Conservation (phyloP, 2,329 filamentous ascomycete species). For the Aspergillus brunneoviolaceus region DNA sequence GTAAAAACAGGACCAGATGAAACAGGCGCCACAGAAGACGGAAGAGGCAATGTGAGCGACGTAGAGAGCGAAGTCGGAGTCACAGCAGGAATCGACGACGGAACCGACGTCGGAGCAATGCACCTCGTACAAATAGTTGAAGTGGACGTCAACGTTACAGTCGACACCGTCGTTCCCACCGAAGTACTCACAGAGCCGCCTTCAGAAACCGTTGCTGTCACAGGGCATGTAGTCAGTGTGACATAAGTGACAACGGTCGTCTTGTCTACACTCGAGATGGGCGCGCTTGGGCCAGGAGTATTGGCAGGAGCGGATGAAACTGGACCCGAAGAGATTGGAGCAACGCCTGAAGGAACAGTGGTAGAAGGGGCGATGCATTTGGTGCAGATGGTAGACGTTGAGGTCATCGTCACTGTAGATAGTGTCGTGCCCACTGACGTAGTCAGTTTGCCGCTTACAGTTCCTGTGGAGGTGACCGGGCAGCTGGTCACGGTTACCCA, state of each 20-base stretch:
- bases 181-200: slow-evolving; percentile 5
- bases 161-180: slow-evolving; percentile 11
- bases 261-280: not conserved
- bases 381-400: slow-evolving; percentile 29
- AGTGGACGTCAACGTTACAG: slow-evolving; percentile 9
- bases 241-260: slow-evolving; percentile 18
- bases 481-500: slow-evolving; percentile 32
- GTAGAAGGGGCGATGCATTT: slow-evolving; percentile 19
- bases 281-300: not conserved
- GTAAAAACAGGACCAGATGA: not conserved
- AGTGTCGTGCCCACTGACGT: slow-evolving; percentile 57
- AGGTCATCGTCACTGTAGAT: slow-evolving; percentile 47
- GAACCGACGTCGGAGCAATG: slow-evolving; percentile 1
- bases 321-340: slow-evolving; percentile 12
- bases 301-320: not conserved
- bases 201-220: slow-evolving; percentile 12
- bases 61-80: not conserved
- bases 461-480: slow-evolving; percentile 33
- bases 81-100: not conserved
- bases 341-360: slow-evolving; percentile 10
- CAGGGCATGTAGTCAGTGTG: slow-evolving; percentile 14
- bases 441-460: slow-evolving; percentile 50
- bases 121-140: slow-evolving; percentile 4
- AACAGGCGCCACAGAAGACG: not conserved
- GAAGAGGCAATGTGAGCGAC: not conserved